Base-by-base conservation (phyloP, 2,329 filamentous ascomycete genomes). In the Fonsecaea erecta region DNA sequence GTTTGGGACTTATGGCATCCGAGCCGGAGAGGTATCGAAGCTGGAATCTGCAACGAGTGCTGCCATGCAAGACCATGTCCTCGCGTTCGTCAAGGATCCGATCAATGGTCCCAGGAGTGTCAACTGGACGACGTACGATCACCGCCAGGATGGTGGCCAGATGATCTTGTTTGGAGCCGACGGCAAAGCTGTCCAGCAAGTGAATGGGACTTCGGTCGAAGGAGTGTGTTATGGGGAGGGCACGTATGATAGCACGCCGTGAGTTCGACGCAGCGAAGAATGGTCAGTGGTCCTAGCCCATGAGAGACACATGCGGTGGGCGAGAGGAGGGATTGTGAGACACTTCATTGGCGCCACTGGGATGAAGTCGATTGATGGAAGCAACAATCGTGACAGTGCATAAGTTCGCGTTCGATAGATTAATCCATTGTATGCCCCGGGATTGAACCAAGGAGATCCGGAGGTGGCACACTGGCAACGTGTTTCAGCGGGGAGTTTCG, bases 1-100 rank as follows among this genome's bases (percentile, higher is more conserved):
- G 28, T 78, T 80, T 68, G 79, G 77, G 1, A 80, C 79, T 1
- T 77, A 79, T 61, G 70, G 69, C 1, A 73, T 73, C n/a, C 30
- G 37, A 30, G 37, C 55, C 30, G 59, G 59, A 46, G 51, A 28
- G 14, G 16, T 28, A 4, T 54, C 59, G 2, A 30, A 32, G 51
- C 57, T 71, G 3, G 73, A 73, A 57, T 53, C 62, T 9, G 63
- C 62, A 2, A 71, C 70, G 9, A 71, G 68, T 11, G 55, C 68
- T 12, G 53, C 63, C 1, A 72, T 75, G 69, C 72, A 75, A 59
- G 73, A 74, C 43, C 58, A 68, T 55, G 62, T 73, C 5, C 58
- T 74, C 18, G 67, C 69, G 2, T 75, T 73, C 52, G 32, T 71
- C n/a, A 69, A 71, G 14, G 65, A 73, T 52, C 54, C 70, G 58